These are phyloP conservation scores for Geosmithia morbida DNA, from an alignment of 2,329 filamentous ascomycete species.

Conservation along the genomic window DNA sequence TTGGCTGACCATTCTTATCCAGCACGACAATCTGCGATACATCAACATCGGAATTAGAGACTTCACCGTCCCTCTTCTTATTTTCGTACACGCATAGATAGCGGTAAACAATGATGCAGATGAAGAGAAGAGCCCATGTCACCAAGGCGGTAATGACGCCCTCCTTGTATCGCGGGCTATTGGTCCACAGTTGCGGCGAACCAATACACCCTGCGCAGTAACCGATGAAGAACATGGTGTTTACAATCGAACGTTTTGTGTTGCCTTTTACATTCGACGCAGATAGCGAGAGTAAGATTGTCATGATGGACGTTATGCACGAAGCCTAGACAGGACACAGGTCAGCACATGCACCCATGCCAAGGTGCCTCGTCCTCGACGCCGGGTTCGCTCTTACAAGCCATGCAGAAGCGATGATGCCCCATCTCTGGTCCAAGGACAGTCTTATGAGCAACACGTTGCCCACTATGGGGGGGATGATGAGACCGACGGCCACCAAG, in stretches of 20 bases:
- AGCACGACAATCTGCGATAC: conserved; percentile 4
- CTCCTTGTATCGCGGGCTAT: conserved; percentile 25
- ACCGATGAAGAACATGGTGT: conserved; percentile 10
- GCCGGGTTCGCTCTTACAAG: conserved; percentile 12
- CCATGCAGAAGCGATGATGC: conserved; percentile 31
- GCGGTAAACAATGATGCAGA: conserved; percentile 17
- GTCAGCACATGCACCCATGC: too few relatives aligned
- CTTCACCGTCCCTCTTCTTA: conserved; percentile 7
- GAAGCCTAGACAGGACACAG: conserved; percentile 15
- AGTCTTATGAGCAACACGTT: conserved; percentile 27
- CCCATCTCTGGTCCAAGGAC: conserved; percentile 24
- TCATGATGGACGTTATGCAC: conserved; percentile 25
- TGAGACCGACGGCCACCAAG: conserved; percentile 21
- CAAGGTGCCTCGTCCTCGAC: not conserved
- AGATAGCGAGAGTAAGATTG: conserved; percentile 15
- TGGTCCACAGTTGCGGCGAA: conserved; percentile 31
- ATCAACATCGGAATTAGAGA: conserved; percentile 1
- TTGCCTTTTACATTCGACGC: conserved; percentile 15
- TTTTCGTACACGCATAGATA: conserved; percentile 20
- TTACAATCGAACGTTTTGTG: conserved; percentile 12
- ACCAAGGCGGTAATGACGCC: conserved; percentile 29
- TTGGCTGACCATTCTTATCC: conserved; percentile 10
- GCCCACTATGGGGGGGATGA: conserved; percentile 26
- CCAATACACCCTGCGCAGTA: conserved; percentile 13
- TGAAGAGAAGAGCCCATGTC: conserved; percentile 15